Conservation (phyloP, 108 stramenopile species). For the Pelagomonas calceolata region DNA sequence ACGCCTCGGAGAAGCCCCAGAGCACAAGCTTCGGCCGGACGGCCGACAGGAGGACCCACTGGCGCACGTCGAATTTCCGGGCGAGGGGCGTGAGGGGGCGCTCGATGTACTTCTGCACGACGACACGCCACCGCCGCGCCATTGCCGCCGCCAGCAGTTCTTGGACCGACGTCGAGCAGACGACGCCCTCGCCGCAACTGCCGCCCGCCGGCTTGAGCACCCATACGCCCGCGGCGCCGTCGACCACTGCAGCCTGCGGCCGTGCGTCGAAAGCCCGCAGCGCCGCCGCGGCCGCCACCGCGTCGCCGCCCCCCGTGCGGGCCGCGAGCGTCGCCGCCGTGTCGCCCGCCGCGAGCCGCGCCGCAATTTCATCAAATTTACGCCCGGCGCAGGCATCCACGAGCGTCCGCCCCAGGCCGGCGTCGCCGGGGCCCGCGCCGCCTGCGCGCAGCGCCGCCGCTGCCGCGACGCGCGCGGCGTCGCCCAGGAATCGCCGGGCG, state of each 20-base stretch:
- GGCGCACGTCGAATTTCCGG: conserved; percentile 25
- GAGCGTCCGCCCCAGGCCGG: too few relatives aligned
- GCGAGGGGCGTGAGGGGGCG: conserved; percentile 24
- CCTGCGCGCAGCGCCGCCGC: not conserved
- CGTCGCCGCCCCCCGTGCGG: not conserved
- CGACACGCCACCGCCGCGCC: conserved; percentile 14
- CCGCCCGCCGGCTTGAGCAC: conserved; percentile 44
- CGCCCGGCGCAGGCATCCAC: too few relatives aligned
- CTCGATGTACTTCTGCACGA: conserved; percentile 33
- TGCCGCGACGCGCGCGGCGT: not conserved
- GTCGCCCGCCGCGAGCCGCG: too few relatives aligned
- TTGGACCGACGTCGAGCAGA: conserved; percentile 21
- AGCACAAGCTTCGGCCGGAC: conserved; percentile 14
- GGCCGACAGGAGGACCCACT: conserved; percentile 24
- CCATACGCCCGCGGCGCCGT: conserved; percentile 14
- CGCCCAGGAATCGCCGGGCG: not conserved
- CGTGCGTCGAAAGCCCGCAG: not conserved
- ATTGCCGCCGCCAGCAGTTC: not conserved
- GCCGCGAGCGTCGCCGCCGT: too few relatives aligned
- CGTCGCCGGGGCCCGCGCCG: not conserved
- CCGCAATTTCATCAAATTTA: too few relatives aligned
- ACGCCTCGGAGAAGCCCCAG: conserved; percentile 23
- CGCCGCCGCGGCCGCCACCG: not conserved
- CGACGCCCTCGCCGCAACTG: conserved; percentile 36
- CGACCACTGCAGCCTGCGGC: not conserved